Evolutionary conservation across 495 filamentous ascomycete genomes (phyloP).

Genomic region (Lophiostoma macrostomum): DNA sequence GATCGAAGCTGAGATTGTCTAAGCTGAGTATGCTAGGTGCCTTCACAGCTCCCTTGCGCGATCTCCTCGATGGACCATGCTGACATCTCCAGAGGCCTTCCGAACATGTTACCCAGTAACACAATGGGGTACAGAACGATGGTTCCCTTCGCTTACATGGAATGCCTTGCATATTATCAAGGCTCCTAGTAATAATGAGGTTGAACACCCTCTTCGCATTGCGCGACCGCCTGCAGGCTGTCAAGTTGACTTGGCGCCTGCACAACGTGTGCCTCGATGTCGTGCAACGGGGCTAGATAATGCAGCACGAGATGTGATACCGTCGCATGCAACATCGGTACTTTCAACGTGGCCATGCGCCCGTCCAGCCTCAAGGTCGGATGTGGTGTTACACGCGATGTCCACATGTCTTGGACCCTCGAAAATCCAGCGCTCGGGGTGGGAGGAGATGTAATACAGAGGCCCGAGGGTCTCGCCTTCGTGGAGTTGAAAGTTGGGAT

Average conservation of each 20-base stretch:
- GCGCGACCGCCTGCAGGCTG: neutral
- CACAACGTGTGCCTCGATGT: neutral
- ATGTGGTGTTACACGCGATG: constrained; percentile 2
- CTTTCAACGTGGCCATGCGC: constrained; percentile 11
- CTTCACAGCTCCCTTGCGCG: too few relatives aligned
- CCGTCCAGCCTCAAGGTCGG: neutral
- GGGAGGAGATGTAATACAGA: neutral
- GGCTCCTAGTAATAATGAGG: neutral
- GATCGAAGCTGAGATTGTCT: too few relatives aligned
- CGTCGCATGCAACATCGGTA: neutral
- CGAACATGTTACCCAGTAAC: too few relatives aligned
- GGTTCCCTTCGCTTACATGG: neutral
- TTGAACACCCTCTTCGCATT: neutral
- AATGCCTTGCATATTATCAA: neutral
- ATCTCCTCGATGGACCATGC: too few relatives aligned
- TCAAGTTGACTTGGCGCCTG: constrained; percentile 1
- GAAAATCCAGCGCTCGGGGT: neutral
- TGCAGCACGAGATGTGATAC: constrained; percentile 27
- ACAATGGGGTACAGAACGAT: too few relatives aligned
- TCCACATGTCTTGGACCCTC: constrained; percentile 23
- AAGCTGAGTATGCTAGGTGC: too few relatives aligned
- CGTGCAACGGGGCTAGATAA: constrained; percentile 23
- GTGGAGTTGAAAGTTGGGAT: too few relatives aligned
- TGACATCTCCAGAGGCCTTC: too few relatives aligned
- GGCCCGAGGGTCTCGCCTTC: too few relatives aligned